Conservation (phyloP, 2,329 filamentous ascomycete species). For the Fusarium heterosporum region DNA sequence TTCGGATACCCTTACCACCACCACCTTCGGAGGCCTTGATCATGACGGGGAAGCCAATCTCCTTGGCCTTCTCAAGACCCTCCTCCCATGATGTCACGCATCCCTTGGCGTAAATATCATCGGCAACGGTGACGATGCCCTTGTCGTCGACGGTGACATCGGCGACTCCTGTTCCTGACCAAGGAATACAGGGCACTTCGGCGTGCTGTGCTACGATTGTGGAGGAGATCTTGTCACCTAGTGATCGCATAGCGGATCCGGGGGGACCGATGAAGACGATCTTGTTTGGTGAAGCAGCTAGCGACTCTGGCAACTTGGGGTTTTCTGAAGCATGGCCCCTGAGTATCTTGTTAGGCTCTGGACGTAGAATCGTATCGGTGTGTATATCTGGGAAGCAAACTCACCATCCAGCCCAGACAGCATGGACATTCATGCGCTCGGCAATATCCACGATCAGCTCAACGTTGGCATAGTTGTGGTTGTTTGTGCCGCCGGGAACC, state of each 20-base stretch:
- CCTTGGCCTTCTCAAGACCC: constrained; percentile 84
- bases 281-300: constrained; percentile 96
- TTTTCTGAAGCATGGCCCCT: constrained; percentile 99
- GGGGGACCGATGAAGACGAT: constrained; percentile 99
- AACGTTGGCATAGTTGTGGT: constrained; percentile 99
- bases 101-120: constrained; percentile 87
- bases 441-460: constrained; percentile 99
- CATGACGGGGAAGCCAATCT: constrained; percentile 99
- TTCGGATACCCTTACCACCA: constrained; percentile 98
- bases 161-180: constrained; percentile 94
- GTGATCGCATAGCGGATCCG: constrained; percentile 97
- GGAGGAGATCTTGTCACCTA: constrained; percentile 99
- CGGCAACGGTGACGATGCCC: constrained; percentile 91
- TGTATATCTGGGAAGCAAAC: constrained; percentile 47
- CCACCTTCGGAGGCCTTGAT: constrained; percentile 99
- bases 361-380: constrained; percentile 4
- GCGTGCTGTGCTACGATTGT: constrained; percentile 99
- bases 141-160: constrained; percentile 81
- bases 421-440: constrained; percentile 98
- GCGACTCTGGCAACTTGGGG: constrained; percentile 94
- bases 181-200: constrained; percentile 96
- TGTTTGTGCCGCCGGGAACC: constrained; percentile 98
- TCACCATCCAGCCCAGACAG: constrained; percentile 98
- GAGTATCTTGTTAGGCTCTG: constrained; percentile 51
- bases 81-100: constrained; percentile 92